Evolutionary conservation across 1,284 basidiomycete genomes (phyloP), one percentile per base, ranked within the genome.

Genomic region (Cryptococcus hybrid): DNA sequence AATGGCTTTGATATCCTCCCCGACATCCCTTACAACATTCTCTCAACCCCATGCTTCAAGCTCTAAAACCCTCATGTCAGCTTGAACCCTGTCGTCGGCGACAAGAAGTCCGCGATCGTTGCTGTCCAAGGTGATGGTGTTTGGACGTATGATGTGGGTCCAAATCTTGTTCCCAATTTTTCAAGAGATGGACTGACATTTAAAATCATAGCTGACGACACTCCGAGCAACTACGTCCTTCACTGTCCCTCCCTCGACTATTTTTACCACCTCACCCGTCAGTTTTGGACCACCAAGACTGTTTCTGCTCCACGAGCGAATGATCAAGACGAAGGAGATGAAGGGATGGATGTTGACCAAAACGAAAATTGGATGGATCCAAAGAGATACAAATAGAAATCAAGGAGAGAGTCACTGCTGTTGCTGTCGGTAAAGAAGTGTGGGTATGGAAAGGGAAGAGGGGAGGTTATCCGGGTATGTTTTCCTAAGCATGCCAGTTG

Each of bases 121-220:
- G 75, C 74, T 40, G 77, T 78, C 40, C 71, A 73, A 61, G 77
- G 76, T 3, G 75, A 77, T 59, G 77, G 76, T 3, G 60, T 78
- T 13, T 78, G 77, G 77, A 78, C 74, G 1, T 77, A 78, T 55
- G 76, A 78, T 60, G 77, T 78, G 66, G 68, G 77, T 65, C 12
- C 8, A 0, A 3, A 11, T 15, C 15, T 8, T 8, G 7, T 51
- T 37, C 24, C 40, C 7, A 42, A 34, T n/a, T 39, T 11, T n/a
- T 47, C 18, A n/a, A 47, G n/a, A 47, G 43, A 42, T 42, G 42
- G 18, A 49, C 55, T 45, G 43, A 56, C 38, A 56, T 47, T 44
- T 35, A 9, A 3, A 11, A 40, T 47, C 49, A 3, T 51, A 78
- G 77, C 59, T 78, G 49, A 66, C 66, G 40, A 75, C 73, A 7